A percentile compares a stretch with the other conserved stretches of the same genome.
These are phyloP conservation scores for Globisporangium nagaii DNA, from an alignment of 352 stramenopile species.

Conservation along the genomic window DNA sequence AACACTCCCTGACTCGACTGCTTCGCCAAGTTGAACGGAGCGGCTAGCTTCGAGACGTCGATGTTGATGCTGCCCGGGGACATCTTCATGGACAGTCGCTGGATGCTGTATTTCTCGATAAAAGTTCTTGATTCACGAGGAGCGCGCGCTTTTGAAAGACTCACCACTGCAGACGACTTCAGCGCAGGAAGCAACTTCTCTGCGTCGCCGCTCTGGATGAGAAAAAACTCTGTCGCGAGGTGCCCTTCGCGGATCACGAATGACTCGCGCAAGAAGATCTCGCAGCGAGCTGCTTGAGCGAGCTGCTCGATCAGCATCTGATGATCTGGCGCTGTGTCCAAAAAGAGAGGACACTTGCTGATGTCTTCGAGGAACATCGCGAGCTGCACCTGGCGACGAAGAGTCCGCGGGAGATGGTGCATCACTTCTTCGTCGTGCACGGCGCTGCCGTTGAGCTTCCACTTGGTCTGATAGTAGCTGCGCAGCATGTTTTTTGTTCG, in stretches of 20 bases:
- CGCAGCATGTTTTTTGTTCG: conserved; percentile 47
- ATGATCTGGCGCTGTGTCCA: conserved; percentile 1
- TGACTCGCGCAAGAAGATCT: conserved; percentile 58
- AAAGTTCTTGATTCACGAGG: neutral
- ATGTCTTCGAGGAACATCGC: conserved; percentile 37
- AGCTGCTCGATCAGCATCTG: conserved; percentile 26
- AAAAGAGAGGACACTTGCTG: conserved; percentile 24
- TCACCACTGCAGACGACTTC: neutral
- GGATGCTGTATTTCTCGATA: neutral
- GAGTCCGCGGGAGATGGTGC: conserved; percentile 36
- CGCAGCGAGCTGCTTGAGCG: conserved; percentile 24
- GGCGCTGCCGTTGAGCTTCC: conserved; percentile 61
- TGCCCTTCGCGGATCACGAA: conserved; percentile 51
- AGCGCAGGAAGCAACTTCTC: conserved; percentile 44
- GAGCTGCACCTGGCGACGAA: conserved; percentile 25
- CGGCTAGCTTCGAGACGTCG: neutral
- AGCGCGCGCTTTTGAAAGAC: neutral
- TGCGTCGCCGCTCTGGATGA: conserved; percentile 54
- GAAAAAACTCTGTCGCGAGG: conserved; percentile 61
- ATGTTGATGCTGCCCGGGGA: neutral
- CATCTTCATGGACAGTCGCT: neutral
- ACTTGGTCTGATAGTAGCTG: conserved; percentile 68
- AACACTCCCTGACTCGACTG: neutral
- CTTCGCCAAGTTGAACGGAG: neutral
- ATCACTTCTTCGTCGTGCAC: conserved; percentile 46